Base-by-base conservation (phyloP, 179 eudicot species). In the Beta lomatogona region DNA sequence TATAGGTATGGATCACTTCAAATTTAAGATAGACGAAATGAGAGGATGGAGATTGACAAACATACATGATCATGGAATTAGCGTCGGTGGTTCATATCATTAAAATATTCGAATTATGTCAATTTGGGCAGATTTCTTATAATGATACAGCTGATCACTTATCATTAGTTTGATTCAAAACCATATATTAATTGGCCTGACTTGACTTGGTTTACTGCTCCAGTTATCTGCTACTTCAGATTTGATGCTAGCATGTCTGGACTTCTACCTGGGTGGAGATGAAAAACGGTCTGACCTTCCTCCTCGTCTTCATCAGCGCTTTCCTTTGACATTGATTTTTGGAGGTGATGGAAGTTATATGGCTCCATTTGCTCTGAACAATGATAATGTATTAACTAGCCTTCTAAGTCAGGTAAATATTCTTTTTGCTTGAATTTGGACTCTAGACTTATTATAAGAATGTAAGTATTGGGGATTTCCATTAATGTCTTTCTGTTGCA, bases 271-370 rank as follows among this genome's bases (percentile, higher is more conserved):
- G 72, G 99, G 99, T 66, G 99, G 98, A 81, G 99, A 96, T 85
- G 99, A 96, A 83, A 96, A 96, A 77, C 90, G 99, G 86, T 85
- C 85, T 79, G 98, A 91, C 82, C 98, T 95, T 84, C 99, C 97
- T 81, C 96, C 97, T 77, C 89, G 80, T 66, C 96, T 96, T 81
- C 87, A 86, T 76, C 96, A 90, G 68, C 87, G 98, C 76, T 88
- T 92, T 78, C 99, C 99, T 18, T 84, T 96, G 90, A 89, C 91
- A 28, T 77, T 94, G 78, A 85, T 91, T 10, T 94, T 92, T 86
- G 99, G 99, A 16, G 99, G 99, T 75, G 92, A 94, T 88, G 99
- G 99, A 84, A 91, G 93, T 81, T 96, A 93, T 85, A 96, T 96
- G 98, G 88, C 92, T 84, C 97, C 99, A 79, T 94, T 94, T 85